Evolutionary conservation across 140 eudicot species (phyloP).

Genomic region (Bidens hawaiensis): DNA sequence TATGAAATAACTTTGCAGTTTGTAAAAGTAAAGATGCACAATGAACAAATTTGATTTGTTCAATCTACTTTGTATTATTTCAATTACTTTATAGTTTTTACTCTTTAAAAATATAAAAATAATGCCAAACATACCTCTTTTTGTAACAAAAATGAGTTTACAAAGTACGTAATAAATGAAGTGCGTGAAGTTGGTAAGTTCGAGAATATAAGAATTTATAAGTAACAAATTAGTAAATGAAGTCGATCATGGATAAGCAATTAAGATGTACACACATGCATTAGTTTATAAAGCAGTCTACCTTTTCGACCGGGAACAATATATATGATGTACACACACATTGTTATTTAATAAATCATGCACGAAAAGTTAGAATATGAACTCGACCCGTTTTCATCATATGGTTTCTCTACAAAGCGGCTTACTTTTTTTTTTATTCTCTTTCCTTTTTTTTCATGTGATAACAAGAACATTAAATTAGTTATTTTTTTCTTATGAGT

Average conservation of each 20-base stretch:
- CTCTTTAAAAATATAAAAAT: too few relatives aligned
- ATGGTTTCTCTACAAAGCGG: background rate
- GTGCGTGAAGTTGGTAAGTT: conserved; percentile 4
- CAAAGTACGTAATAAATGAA: background rate
- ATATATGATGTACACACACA: conserved; percentile 28
- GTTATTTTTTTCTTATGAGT: too few relatives aligned
- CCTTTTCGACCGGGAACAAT: background rate
- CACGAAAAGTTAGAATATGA: background rate
- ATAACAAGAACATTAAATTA: background rate
- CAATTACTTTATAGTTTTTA: too few relatives aligned
- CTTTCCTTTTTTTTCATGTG: background rate
- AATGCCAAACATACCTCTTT: too few relatives aligned
- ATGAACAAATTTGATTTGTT: background rate
- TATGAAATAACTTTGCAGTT: background rate
- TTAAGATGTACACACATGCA: conserved; percentile 20
- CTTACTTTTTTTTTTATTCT: background rate
- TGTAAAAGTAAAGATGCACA: background rate
- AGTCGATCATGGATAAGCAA: conserved; percentile 19
- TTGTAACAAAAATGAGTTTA: too few relatives aligned
- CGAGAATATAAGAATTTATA: too few relatives aligned
- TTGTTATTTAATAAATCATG: background rate
- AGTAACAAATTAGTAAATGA: conserved; percentile 21
- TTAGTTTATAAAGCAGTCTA: conserved; percentile 13
- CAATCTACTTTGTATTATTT: too few relatives aligned
- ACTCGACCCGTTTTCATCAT: background rate